Evolutionary conservation across 345 rosid species (phyloP).

Genomic region (Boechera stricta): DNA sequence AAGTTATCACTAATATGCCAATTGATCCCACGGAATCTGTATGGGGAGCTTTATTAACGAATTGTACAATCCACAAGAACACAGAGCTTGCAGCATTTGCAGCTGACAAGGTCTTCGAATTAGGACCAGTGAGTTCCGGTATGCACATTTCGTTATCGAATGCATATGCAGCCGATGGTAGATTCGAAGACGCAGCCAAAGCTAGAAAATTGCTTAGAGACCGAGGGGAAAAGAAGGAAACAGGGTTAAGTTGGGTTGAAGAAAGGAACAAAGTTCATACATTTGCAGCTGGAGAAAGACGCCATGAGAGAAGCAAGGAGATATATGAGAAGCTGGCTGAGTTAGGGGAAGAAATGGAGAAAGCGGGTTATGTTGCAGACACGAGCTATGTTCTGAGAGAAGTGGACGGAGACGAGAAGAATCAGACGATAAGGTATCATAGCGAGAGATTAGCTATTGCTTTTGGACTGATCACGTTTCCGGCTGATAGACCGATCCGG

Average conservation of each 20-base stretch:
- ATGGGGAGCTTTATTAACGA: slow-evolving; percentile 89
- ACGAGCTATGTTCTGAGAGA: slow-evolving; percentile 78
- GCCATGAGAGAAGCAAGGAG: slow-evolving; percentile 57
- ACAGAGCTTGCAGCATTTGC: slow-evolving; percentile 81
- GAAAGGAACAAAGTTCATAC: slow-evolving; percentile 84
- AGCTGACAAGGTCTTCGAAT: slow-evolving; percentile 72
- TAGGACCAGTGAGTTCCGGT: slow-evolving; percentile 74
- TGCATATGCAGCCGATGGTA: slow-evolving; percentile 89
- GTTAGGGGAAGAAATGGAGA: slow-evolving; percentile 77
- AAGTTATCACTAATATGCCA: slow-evolving; percentile 64
- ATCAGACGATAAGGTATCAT: slow-evolving; percentile 69
- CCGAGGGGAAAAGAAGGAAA: slow-evolving; percentile 82
- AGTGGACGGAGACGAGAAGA: slow-evolving; percentile 78
- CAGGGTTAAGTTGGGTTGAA: slow-evolving; percentile 94
- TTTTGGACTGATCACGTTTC: slow-evolving; percentile 68
- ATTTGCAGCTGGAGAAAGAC: slow-evolving; percentile 80
- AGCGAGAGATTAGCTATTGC: slow-evolving; percentile 88
- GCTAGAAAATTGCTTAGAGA: slow-evolving; percentile 83
- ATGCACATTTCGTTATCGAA: slow-evolving; percentile 72
- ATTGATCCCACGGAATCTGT: slow-evolving; percentile 74
- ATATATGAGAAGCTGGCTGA: slow-evolving; percentile 81
- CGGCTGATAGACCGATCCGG: slow-evolving; percentile 67
- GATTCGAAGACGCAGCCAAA: slow-evolving; percentile 84
- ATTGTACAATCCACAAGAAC: slow-evolving; percentile 73
- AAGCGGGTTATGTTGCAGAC: slow-evolving; percentile 83